Evolutionary conservation across 1,139 yeast species (phyloP).

Genomic region (Geotrichum europaeum): DNA sequence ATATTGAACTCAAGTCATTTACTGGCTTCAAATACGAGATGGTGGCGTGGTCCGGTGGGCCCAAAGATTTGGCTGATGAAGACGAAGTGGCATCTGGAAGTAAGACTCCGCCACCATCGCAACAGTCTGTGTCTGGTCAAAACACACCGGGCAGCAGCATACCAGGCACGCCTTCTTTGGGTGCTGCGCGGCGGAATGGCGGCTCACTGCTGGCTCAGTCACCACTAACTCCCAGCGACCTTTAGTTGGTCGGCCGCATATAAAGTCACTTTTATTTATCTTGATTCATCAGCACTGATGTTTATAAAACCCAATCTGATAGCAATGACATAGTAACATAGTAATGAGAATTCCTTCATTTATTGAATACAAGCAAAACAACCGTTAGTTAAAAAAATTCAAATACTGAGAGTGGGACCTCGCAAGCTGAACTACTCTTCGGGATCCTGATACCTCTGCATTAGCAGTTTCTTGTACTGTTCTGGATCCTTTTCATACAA

Average conservation of each 20-base stretch:
- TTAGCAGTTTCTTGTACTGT: slow-evolving; percentile 42
- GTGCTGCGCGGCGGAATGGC: slow-evolving; percentile 4
- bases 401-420: background rate
- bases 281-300: background rate
- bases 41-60: slow-evolving; percentile 39
- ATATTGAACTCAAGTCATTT: slow-evolving; percentile 48
- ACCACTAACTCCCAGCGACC: slow-evolving; percentile 12
- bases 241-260: background rate
- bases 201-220: slow-evolving; percentile 16
- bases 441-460: slow-evolving; percentile 42
- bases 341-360: background rate
- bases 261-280: background rate
- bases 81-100: background rate
- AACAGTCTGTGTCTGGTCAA: slow-evolving; percentile 8
- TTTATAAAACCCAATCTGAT: background rate
- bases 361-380: slow-evolving; percentile 3
- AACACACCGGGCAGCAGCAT: slow-evolving; percentile 5
- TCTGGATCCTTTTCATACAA: slow-evolving; percentile 43
- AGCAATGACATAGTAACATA: slow-evolving; percentile 7
- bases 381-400: background rate
- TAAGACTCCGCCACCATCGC: background rate
- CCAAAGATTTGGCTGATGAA: slow-evolving; percentile 1
- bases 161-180: slow-evolving; percentile 7
- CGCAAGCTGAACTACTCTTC: slow-evolving; percentile 26
- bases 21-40: slow-evolving; percentile 52